These are phyloP conservation scores for Aureobasidium melanogenum DNA, from an alignment of 2,329 filamentous ascomycete genomes.

Conservation along the genomic window DNA sequence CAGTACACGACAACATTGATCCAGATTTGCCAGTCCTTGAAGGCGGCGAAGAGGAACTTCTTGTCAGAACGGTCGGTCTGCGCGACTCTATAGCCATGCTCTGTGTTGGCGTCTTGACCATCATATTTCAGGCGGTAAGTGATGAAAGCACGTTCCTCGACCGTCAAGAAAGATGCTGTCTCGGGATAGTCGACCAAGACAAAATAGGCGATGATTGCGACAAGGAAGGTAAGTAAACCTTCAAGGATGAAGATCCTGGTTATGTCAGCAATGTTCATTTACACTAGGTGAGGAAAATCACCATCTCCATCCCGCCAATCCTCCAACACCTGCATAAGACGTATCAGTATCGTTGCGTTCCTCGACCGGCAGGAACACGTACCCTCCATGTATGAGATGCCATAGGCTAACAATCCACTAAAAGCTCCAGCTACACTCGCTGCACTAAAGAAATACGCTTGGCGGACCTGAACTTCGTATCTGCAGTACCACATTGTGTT, in stretches of 20 bases:
- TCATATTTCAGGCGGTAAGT: constrained; percentile 18
- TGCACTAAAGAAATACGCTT: constrained; percentile 41
- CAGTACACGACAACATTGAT: constrained; percentile 53
- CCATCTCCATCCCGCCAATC: constrained; percentile 29
- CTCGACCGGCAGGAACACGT: neutral
- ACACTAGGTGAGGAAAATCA: neutral
- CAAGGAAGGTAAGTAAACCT: constrained; percentile 26
- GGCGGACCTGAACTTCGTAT: constrained; percentile 34
- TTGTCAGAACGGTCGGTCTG: constrained; percentile 20
- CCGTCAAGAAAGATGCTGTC: constrained; percentile 35
- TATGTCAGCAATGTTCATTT: neutral
- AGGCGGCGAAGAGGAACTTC: constrained; percentile 36
- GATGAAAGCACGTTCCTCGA: constrained; percentile 16
- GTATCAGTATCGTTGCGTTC: neutral
- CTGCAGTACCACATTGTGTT: constrained; percentile 14
- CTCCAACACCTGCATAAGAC: neutral
- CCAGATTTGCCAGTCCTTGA: constrained; percentile 41
- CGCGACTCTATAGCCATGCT: constrained; percentile 10
- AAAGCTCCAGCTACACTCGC: constrained; percentile 43
- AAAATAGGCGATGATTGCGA: constrained; percentile 34
- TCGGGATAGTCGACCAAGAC: constrained; percentile 52
- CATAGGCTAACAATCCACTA: constrained; percentile 42
- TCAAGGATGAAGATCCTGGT: constrained; percentile 20
- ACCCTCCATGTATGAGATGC: constrained; percentile 28
- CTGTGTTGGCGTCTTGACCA: constrained; percentile 10